Conservation (phyloP, 192 early-diverging fungal genomes). For the Coemansia sp. region DNA sequence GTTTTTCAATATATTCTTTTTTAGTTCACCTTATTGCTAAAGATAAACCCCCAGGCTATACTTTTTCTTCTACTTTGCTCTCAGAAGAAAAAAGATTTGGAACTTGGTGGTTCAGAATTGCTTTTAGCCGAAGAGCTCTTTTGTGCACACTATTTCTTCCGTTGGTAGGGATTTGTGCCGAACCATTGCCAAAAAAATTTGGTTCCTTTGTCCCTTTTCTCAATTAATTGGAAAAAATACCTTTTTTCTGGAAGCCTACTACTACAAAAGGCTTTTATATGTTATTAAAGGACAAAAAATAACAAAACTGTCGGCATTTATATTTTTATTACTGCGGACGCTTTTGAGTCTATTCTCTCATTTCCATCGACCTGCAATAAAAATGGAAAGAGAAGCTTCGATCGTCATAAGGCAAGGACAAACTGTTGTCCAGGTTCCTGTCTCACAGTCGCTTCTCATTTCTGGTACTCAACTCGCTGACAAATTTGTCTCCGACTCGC, state of each 20-base stretch:
- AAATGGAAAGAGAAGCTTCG: constrained; percentile 4
- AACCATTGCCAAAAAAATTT: too few relatives aligned
- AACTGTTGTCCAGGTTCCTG: not conserved
- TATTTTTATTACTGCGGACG: not conserved
- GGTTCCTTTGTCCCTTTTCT: too few relatives aligned
- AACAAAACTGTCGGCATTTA: not conserved
- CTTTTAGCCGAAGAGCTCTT: not conserved
- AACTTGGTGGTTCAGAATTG: not conserved
- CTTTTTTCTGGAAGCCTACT: too few relatives aligned
- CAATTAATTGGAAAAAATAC: too few relatives aligned
- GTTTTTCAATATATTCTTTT: not conserved
- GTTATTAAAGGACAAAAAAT: not conserved
- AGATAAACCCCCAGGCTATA: too few relatives aligned
- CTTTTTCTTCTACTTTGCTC: not conserved
- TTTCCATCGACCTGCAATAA: constrained; percentile 2
- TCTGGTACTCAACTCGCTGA: constrained; percentile 5
- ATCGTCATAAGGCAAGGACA: constrained; percentile 1
- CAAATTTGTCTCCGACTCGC: constrained; percentile 8
- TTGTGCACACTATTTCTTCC: not conserved
- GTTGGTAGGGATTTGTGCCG: too few relatives aligned
- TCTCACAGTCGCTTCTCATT: not conserved
- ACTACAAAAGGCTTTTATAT: not conserved
- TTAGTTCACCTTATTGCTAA: not conserved
- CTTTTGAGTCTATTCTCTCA: not conserved
- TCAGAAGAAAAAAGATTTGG: not conserved